Percentiles rank a stretch among this genome's conserved stretches.
phyloP scores from a whole-genome alignment of 2,329 filamentous ascomycete genomes.

The Epichloe brachyelytri region DNA sequence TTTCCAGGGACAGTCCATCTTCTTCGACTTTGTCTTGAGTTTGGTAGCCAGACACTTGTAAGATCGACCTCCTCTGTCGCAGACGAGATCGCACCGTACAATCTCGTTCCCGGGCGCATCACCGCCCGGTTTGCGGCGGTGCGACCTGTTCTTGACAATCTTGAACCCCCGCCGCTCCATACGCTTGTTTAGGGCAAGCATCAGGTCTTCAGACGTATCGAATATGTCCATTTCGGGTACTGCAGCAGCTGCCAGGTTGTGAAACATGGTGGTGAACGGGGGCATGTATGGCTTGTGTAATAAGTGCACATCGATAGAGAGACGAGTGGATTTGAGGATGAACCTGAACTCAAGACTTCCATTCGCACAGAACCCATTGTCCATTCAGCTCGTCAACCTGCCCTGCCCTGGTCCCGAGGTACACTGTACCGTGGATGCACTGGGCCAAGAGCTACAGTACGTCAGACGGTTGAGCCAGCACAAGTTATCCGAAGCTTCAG shows the following conservation, averaged over 20 bases:
- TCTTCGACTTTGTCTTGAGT: slow-evolving; percentile 32
- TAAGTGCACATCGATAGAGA: slow-evolving; percentile 11
- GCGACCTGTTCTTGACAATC: slow-evolving; percentile 31
- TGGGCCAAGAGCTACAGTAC: not conserved
- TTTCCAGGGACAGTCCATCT: slow-evolving; percentile 33
- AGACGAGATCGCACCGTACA: slow-evolving; percentile 32
- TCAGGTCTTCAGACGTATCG: slow-evolving; percentile 28
- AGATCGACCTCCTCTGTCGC: slow-evolving; percentile 29
- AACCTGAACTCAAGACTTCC: not conserved
- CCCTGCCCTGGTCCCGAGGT: no score
- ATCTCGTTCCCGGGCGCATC: slow-evolving; percentile 30
- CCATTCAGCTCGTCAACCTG: no score
- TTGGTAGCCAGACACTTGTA: slow-evolving; percentile 32
- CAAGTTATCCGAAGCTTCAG: no score
- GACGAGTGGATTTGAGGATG: slow-evolving; percentile 13
- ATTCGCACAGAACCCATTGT: no score
- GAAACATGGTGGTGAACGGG: slow-evolving; percentile 24
- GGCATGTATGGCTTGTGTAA: not conserved
- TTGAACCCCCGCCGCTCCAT: slow-evolving; percentile 32
- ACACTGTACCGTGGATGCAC: not conserved
- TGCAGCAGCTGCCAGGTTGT: slow-evolving; percentile 27
- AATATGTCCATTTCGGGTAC: slow-evolving; percentile 25
- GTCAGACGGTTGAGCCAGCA: no score
- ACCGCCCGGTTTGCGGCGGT: slow-evolving; percentile 27
- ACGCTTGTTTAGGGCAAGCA: slow-evolving; percentile 25